Evolutionary conservation across 331 rosid species (phyloP), one percentile per base, ranked within the genome.

Genomic region (Pyrus hybrid): DNA sequence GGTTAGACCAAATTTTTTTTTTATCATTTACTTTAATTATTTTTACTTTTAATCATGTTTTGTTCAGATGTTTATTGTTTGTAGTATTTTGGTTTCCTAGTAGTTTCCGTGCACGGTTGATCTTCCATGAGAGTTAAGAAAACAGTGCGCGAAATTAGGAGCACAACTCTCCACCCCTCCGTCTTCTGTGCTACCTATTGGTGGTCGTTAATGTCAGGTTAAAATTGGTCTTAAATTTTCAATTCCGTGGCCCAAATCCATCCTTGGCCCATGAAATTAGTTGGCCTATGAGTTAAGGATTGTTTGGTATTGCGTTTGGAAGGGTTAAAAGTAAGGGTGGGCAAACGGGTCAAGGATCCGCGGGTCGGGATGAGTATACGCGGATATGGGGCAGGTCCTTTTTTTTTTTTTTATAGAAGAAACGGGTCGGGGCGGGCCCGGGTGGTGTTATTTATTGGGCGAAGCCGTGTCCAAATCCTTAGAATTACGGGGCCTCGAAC

Each of bases 111-210:
- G n/a, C n/a, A 41, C 64, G 35, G 79, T 76, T 79, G 77, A 64
- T 72, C 70, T 79, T 74, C 67, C 56, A 75, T 45, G 80, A 70
- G 87, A 41, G 49, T 58, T 43, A 74, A 61, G 5, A 77, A n/a
- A 79, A 70, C 28, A 53, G 16, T 60, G 76, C 93, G 61, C 56
- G 67, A 87, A 86, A 76, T 41, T 82, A 82, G 96, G 96, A 93
- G 92, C 68, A 76, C 77, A 83, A 87, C 82, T 72, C 83, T 76
- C 14, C 1, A 21, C 56, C 76, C 67, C 16, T 47, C 67, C 70
- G 67, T 45, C 77, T 60, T 74, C 75, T 47, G 47, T 58, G 63
- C 70, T 68, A 68, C 23, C 74, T 43, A 51, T 23, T 47, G 79
- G 75, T 43, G 66, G 75, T 30, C 47, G 25, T 73, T 67, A 32